A percentile compares a stretch with the other conserved stretches of the same genome.
These are phyloP conservation scores for Boletellus deceptivus DNA, from an alignment of 1,284 basidiomycete genomes.

Conservation along the genomic window DNA sequence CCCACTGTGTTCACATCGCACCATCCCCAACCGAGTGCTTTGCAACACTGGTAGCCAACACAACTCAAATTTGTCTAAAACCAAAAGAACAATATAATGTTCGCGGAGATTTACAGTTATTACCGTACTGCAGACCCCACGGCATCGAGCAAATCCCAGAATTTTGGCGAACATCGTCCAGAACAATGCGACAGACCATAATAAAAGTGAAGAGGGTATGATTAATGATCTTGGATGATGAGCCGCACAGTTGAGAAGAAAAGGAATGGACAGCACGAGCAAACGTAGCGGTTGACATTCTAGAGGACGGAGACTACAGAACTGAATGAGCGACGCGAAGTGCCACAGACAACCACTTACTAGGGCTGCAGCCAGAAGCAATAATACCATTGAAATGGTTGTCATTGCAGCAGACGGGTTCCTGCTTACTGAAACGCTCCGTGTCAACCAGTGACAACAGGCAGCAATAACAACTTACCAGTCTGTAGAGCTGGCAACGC, in stretches of 20 bases:
- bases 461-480: slow-evolving; percentile 33
- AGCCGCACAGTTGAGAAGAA: neutral
- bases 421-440: slow-evolving; percentile 29
- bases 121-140: neutral
- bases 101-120: neutral
- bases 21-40: too few relatives aligned
- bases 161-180: neutral
- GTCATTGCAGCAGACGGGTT: slow-evolving; percentile 46
- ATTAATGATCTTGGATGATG: slow-evolving; percentile 7
- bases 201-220: slow-evolving; percentile 14
- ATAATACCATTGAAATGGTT: slow-evolving; percentile 43
- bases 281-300: neutral
- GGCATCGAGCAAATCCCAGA: neutral
- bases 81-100: too few relatives aligned
- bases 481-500: too few relatives aligned
- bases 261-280: slow-evolving; percentile 21
- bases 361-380: slow-evolving; percentile 41
- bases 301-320: slow-evolving; percentile 36
- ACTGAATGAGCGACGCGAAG: neutral
- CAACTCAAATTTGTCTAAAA: too few relatives aligned
- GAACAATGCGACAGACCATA: neutral
- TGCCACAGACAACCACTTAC: slow-evolving; percentile 32
- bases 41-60: too few relatives aligned
- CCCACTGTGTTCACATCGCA: too few relatives aligned
- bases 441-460: neutral